phyloP scores from a whole-genome alignment of 768 basidiomycete species.

The Gymnopilus junonius region DNA sequence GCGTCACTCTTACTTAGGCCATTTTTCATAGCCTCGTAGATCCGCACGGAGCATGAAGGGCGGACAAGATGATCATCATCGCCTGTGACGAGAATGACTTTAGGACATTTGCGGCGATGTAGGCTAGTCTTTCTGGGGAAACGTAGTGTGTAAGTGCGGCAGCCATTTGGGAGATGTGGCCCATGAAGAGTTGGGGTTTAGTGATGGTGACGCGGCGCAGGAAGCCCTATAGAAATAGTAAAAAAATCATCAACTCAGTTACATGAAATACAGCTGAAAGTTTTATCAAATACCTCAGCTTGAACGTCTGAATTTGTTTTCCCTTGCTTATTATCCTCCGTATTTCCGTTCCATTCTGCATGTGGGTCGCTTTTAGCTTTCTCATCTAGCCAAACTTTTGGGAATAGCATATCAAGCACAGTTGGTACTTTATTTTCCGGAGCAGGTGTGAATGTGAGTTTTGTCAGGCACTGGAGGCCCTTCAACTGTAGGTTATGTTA shows the following conservation, averaged over 20 bases:
- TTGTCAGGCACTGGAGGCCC: slow-evolving; percentile 39
- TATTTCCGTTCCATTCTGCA: slow-evolving; percentile 24
- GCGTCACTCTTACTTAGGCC: slow-evolving; percentile 22
- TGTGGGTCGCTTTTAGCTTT: slow-evolving; percentile 54
- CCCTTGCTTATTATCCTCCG: slow-evolving; percentile 31
- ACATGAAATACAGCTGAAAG: background rate
- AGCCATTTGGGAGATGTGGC: slow-evolving; percentile 73
- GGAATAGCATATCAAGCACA: slow-evolving; percentile 62
- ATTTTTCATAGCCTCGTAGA: slow-evolving; percentile 67
- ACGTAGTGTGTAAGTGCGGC: slow-evolving; percentile 71
- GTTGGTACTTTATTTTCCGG: slow-evolving; percentile 51
- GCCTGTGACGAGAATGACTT: slow-evolving; percentile 70
- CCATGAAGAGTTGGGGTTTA: slow-evolving; percentile 61
- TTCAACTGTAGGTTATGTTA: slow-evolving; percentile 36
- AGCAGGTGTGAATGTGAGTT: slow-evolving; percentile 48
- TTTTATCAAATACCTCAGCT: slow-evolving; percentile 43
- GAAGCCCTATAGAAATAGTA: slow-evolving; percentile 40
- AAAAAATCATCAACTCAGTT: background rate
- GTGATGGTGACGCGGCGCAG: slow-evolving; percentile 52
- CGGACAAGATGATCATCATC: slow-evolving; percentile 65
- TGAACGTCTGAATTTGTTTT: slow-evolving; percentile 71
- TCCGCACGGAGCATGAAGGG: slow-evolving; percentile 49
- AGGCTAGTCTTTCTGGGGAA: slow-evolving; percentile 46
- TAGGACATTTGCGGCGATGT: slow-evolving; percentile 63
- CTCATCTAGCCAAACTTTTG: slow-evolving; percentile 61